Evolutionary conservation across 139 green algal species (phyloP).

Genomic region (Axilococcus clingmanii): DNA sequence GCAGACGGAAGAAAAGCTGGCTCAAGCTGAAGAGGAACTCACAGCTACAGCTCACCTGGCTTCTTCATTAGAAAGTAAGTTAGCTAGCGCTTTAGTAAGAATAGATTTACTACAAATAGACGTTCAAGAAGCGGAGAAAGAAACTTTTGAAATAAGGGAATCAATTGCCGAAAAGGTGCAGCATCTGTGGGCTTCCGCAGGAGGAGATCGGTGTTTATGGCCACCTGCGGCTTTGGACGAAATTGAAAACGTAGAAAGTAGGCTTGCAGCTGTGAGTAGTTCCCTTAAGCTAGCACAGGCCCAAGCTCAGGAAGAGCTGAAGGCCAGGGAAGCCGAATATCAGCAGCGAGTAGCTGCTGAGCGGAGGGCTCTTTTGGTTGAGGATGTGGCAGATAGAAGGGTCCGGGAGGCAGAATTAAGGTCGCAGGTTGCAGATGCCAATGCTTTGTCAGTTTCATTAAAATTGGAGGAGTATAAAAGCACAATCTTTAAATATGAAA

Average conservation of each 20-base stretch:
- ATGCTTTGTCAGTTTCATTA: background rate
- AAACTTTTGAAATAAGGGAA: background rate
- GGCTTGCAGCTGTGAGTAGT: constrained; percentile 8
- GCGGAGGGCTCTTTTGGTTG: background rate
- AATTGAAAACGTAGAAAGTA: constrained; percentile 15
- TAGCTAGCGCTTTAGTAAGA: background rate
- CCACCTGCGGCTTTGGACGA: constrained; percentile 15
- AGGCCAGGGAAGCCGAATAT: background rate
- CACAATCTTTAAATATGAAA: constrained; percentile 5
- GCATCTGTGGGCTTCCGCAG: constrained; percentile 3
- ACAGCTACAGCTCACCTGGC: constrained; percentile 15
- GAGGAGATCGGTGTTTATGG: constrained; percentile 8
- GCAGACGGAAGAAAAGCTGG: constrained; percentile 18
- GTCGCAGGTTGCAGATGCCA: constrained; percentile 7
- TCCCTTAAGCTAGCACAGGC: constrained; percentile 5
- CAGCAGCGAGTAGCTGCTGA: constrained; percentile 3
- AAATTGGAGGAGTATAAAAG: constrained; percentile 12
- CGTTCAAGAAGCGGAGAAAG: constrained; percentile 1
- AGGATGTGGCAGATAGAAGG: background rate
- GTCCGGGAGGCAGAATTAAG: constrained; percentile 5
- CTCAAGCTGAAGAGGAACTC: constrained; percentile 17
- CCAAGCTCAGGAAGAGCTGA: background rate
- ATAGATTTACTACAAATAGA: constrained; percentile 7
- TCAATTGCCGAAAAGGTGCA: background rate
- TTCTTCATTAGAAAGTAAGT: constrained; percentile 9